These are phyloP conservation scores for Odontarrhena argentea DNA, from an alignment of 345 rosid genomes.

Conservation along the genomic window DNA sequence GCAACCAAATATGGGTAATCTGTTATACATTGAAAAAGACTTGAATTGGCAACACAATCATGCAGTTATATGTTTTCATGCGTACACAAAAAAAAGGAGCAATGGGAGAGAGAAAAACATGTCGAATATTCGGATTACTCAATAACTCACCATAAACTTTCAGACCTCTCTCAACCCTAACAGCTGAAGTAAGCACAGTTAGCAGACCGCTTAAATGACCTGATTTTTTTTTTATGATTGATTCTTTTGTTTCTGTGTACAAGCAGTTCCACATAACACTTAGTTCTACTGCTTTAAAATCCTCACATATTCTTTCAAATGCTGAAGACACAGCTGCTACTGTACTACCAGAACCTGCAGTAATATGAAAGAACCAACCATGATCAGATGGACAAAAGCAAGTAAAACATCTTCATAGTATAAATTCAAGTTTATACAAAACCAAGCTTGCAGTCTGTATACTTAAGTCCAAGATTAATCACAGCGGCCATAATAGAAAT, in stretches of 20 bases:
- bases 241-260: slow-evolving; percentile 48
- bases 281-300: slow-evolving; percentile 57
- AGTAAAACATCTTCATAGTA: too few relatives aligned
- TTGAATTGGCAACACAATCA: slow-evolving; percentile 19
- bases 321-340: slow-evolving; percentile 59
- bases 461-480: too few relatives aligned
- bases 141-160: slow-evolving; percentile 57
- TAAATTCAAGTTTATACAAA: too few relatives aligned
- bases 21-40: slow-evolving; percentile 39
- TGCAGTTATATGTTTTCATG: neutral
- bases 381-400: slow-evolving; percentile 6
- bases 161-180: slow-evolving; percentile 49
- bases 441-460: too few relatives aligned
- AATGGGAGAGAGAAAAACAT: slow-evolving; percentile 22
- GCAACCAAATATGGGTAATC: slow-evolving; percentile 62
- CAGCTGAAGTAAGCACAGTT: slow-evolving; percentile 54
- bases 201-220: slow-evolving; percentile 56
- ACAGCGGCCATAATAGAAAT: too few relatives aligned
- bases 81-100: slow-evolving; percentile 18
- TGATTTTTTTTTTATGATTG: slow-evolving; percentile 37
- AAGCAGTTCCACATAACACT: slow-evolving; percentile 58
- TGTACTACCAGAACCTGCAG: slow-evolving; percentile 58
- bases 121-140: neutral
- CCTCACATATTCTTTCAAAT: slow-evolving; percentile 62
- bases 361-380: slow-evolving; percentile 21